A percentile compares a stretch with the other conserved stretches of the same genome.
Evolutionary conservation across 2,329 filamentous ascomycete genomes (phyloP).

Genomic region (Aspergillus hiratsukae): DNA sequence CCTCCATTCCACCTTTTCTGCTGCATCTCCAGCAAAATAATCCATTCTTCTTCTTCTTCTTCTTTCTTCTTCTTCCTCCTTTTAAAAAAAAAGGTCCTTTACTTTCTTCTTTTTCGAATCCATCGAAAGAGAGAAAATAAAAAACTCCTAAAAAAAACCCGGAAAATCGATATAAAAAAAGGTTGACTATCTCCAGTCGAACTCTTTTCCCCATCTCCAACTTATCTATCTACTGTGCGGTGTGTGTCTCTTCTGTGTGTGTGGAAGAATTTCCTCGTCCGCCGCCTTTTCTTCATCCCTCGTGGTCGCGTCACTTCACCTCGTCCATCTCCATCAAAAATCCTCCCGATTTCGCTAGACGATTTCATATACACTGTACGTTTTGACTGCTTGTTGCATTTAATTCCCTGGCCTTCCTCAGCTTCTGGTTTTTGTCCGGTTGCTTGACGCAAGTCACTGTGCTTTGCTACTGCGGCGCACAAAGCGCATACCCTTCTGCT

Average conservation of each 20-base stretch:
- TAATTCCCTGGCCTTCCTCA: neutral
- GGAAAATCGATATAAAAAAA: constrained; percentile 38
- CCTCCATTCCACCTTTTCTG: constrained; percentile 24
- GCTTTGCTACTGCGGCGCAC: neutral
- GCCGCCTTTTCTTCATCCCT: constrained; percentile 16
- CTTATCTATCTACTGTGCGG: constrained; percentile 26
- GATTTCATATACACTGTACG: constrained; percentile 7
- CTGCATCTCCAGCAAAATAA: constrained; percentile 20
- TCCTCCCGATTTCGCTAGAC: constrained; percentile 4
- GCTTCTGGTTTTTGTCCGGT: neutral
- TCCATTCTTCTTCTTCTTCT: constrained; percentile 12
- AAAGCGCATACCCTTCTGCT: neutral
- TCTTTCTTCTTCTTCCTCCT: constrained; percentile 21
- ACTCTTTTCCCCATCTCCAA: constrained; percentile 24
- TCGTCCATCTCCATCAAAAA: constrained; percentile 7
- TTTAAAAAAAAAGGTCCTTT: constrained; percentile 5
- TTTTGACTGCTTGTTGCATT: constrained; percentile 8
- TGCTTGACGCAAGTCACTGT: neutral
- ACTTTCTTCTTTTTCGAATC: constrained; percentile 25
- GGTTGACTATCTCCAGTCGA: constrained; percentile 14
- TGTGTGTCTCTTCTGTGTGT: constrained; percentile 27
- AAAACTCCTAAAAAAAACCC: constrained; percentile 34
- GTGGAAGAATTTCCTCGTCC: constrained; percentile 22
- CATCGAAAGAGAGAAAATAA: constrained; percentile 30
- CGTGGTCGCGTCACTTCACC: constrained; percentile 13